Percentiles rank a stretch among this genome's conserved stretches.
Conservation (phyloP, 163 green algal species). For the Scenedesmus sp. region DNA sequence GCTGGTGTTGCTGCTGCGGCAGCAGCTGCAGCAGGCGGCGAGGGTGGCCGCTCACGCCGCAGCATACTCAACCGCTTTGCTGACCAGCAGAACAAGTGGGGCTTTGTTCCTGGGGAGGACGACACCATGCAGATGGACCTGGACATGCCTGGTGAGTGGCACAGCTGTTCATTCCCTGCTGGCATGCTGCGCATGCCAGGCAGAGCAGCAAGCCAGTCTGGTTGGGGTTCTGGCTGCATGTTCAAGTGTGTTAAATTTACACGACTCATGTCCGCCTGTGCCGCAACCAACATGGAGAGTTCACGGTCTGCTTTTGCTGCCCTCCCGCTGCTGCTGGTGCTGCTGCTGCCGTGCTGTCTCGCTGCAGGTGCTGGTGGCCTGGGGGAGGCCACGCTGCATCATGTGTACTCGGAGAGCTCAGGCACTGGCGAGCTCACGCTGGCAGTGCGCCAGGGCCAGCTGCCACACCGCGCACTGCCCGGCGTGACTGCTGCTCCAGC, state of each 20-base stretch:
- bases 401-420: constrained; percentile 50
- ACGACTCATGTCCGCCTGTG: too few relatives aligned
- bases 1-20: background rate
- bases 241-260: background rate
- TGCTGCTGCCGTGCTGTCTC: background rate
- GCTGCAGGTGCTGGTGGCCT: constrained; percentile 43
- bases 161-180: background rate
- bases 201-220: background rate
- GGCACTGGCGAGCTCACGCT: constrained; percentile 50
- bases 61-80: constrained; percentile 17
- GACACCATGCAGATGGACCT: constrained; percentile 49
- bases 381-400: constrained; percentile 51
- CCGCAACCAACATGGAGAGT: too few relatives aligned
- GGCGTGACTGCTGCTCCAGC: background rate
- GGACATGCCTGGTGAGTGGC: constrained; percentile 33
- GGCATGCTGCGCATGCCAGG: background rate
- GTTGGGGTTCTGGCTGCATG: background rate
- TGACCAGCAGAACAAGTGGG: constrained; percentile 53
- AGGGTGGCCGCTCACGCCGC: background rate
- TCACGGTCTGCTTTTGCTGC: too few relatives aligned
- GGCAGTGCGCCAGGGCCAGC: constrained; percentile 37
- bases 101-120: constrained; percentile 55
- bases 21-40: background rate
- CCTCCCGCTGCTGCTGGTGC: background rate
- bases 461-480: background rate